A percentile compares a stretch with the other conserved stretches of the same genome.
phyloP scores from a whole-genome alignment of 1,284 basidiomycete genomes.

The Apiotrichum gamsii region DNA sequence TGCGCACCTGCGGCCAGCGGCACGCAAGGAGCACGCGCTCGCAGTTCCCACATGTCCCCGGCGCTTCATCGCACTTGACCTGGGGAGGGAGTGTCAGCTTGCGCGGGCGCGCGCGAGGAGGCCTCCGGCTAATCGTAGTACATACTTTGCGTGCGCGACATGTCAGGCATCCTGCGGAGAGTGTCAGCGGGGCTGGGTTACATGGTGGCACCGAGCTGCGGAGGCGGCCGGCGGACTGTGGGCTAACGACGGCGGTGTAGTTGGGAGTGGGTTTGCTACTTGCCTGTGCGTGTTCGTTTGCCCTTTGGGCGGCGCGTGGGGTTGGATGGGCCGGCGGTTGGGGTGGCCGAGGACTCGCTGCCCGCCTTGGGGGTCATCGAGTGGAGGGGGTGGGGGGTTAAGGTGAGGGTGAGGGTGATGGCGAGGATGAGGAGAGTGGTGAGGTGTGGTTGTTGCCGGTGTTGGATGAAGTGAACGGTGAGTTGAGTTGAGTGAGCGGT shows the following conservation, averaged over 20 bases:
- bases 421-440: no score
- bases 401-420: no score
- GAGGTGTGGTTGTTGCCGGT: no score
- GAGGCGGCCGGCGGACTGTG: no score
- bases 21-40: constrained; percentile 18
- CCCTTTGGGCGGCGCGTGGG: constrained; percentile 11
- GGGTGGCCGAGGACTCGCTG: background rate
- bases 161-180: constrained; percentile 14
- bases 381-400: background rate
- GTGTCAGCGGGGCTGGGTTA: background rate
- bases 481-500: no score
- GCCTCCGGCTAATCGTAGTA: no score
- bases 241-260: no score
- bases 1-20: constrained; percentile 18
- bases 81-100: background rate
- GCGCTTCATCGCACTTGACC: constrained; percentile 25
- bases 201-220: background rate
- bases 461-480: no score
- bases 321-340: background rate
- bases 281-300: constrained; percentile 18
- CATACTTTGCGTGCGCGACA: constrained; percentile 20
- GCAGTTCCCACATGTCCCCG: constrained; percentile 22
- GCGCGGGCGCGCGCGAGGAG: background rate
- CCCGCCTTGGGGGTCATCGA: constrained; percentile 1
- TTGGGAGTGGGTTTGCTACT: no score